These are phyloP conservation scores for Skeletonema grethae DNA, from an alignment of 108 stramenopile species.

Conservation along the genomic window DNA sequence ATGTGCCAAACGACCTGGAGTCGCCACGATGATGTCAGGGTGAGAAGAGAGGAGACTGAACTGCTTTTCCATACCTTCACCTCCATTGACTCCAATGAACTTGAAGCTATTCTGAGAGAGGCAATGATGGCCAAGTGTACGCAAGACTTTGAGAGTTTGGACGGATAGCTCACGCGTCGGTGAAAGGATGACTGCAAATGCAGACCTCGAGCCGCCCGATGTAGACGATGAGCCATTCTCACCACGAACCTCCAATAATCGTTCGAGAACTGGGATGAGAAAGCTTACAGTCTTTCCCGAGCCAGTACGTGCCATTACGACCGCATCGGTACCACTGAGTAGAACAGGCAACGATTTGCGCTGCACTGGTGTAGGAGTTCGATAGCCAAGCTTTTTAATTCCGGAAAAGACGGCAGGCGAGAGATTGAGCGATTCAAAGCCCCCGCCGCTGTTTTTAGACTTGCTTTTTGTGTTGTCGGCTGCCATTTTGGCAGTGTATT, in stretches of 20 bases:
- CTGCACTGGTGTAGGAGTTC: slow-evolving; percentile 97
- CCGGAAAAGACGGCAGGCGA: slow-evolving; percentile 76
- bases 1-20: slow-evolving; percentile 98
- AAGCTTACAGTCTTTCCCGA: slow-evolving; percentile 97
- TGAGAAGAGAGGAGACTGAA: slow-evolving; percentile 86
- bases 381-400: slow-evolving; percentile 93
- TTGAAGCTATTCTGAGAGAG: slow-evolving; percentile 30
- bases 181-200: slow-evolving; percentile 85
- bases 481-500: slow-evolving; percentile 7
- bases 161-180: slow-evolving; percentile 96
- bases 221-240: slow-evolving; percentile 10
- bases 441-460: slow-evolving; percentile 51
- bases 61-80: slow-evolving; percentile 96
- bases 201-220: slow-evolving; percentile 22
- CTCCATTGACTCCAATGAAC: slow-evolving; percentile 94
- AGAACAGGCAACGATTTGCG: slow-evolving; percentile 93
- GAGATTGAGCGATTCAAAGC: slow-evolving; percentile 85
- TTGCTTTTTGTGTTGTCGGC: slow-evolving; percentile 25
- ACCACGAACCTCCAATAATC: slow-evolving; percentile 56
- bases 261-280: slow-evolving; percentile 93
- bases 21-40: slow-evolving; percentile 97
- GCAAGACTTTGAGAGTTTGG: slow-evolving; percentile 89
- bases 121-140: slow-evolving; percentile 77
- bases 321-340: slow-evolving; percentile 89
- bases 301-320: slow-evolving; percentile 97